Evolutionary conservation across 2,329 filamentous ascomycete genomes (phyloP), one percentile per base, ranked within the genome.

Genomic region (Pseudogymnoascus sp.): DNA sequence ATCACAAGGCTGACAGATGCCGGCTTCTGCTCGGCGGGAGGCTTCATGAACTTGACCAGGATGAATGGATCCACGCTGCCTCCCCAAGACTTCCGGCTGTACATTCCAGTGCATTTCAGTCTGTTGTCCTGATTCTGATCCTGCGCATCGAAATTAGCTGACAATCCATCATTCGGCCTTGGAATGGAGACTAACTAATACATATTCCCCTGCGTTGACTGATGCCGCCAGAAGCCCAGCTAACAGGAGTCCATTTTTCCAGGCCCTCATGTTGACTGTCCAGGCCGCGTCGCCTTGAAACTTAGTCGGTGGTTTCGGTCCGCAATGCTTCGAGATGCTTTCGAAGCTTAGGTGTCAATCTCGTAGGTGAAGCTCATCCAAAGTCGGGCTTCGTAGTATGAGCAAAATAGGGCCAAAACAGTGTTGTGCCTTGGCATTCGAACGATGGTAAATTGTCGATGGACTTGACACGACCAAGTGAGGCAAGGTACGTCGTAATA

Each of bases 41-140:
- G 47, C 65, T 84, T 81, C 39, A 88, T 76, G 70, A 96, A 95
- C 71, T 90, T 91, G 73, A 91, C 82, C 67, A 88, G 81, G 73
- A 97, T 96, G 77, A 91, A 96, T 18, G 93, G 93, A 68, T 97
- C 90, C 63, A 91, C 83, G 36, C 85, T 83, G 63, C 93, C 93
- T 68, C 91, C 91, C 93, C 93, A 97, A 58, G 88, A 83, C 70
- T 86, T 89, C 72, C 85, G 87, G 77, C 89, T 92, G 79, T 97
- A 97, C 92, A 97, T 97, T 77, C 93, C 84, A 61, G 83, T 79
- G 78, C 93, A 97, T 83, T 88, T 84, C 77, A 96, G 89, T 70
- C 86, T 81, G 71, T 93, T 89, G 36, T 87, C 82, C 59, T 89
- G 84, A 61, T 86, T 84, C 72, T 94, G 82, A 73, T 90, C 87